Conservation (phyloP, 2,329 filamentous ascomycete species). For the Fusarium sp. region DNA sequence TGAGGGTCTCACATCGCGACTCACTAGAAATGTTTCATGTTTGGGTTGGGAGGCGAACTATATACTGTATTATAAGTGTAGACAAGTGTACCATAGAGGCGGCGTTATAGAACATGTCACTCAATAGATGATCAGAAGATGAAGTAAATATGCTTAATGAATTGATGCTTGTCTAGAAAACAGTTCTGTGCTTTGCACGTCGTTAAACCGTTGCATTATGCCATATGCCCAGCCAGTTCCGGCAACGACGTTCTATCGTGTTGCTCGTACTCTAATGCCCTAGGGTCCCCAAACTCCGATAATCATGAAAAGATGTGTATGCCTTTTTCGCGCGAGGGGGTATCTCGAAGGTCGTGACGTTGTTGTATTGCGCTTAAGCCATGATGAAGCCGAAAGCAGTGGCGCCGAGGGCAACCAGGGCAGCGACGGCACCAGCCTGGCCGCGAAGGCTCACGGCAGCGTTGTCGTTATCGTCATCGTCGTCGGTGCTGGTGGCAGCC, state of each 20-base stretch:
- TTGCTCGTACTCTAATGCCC: constrained; percentile 13
- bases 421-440: constrained; percentile 32
- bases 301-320: constrained; percentile 2
- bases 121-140: background rate
- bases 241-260: constrained; percentile 13
- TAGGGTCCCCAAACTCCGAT: constrained; percentile 26
- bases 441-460: constrained; percentile 25
- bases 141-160: background rate
- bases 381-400: constrained; percentile 41
- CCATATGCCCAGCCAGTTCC: constrained; percentile 9
- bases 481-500: constrained; percentile 17
- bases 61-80: constrained; percentile 31
- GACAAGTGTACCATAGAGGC: background rate
- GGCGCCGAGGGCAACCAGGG: constrained; percentile 38
- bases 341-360: constrained; percentile 1
- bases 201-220: constrained; percentile 15
- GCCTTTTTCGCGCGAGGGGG: constrained; percentile 20
- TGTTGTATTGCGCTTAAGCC: constrained; percentile 18
- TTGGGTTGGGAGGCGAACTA: background rate
- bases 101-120: background rate
- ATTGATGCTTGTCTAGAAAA: constrained; percentile 1
- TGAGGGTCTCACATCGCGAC: constrained; percentile 6
- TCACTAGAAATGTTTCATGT: background rate
- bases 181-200: constrained; percentile 2
- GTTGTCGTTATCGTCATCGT: constrained; percentile 24